These are phyloP conservation scores for Globisporangium acanthophoron DNA, from an alignment of 352 stramenopile genomes.

Conservation along the genomic window DNA sequence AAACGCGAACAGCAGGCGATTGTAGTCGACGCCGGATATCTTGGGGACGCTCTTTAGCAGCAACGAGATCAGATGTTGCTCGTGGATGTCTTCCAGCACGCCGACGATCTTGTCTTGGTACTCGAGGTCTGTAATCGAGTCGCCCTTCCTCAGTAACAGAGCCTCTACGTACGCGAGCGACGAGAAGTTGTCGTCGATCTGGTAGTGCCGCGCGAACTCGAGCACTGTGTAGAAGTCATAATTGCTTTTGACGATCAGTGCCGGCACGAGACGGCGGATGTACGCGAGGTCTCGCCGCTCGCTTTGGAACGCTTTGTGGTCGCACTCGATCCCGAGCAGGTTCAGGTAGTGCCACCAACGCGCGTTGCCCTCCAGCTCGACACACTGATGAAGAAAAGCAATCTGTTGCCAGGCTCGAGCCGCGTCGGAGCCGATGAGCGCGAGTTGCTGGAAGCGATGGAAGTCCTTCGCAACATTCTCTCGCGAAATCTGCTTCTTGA, in stretches of 20 bases:
- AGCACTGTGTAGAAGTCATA: constrained; percentile 78
- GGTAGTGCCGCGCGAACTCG: constrained; percentile 80
- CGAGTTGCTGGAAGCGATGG: constrained; percentile 69
- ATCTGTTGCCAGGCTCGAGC: constrained; percentile 78
- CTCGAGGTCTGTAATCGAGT: constrained; percentile 20
- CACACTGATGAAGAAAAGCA: constrained; percentile 73
- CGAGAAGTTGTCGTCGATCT: constrained; percentile 76
- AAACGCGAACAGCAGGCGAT: constrained; percentile 71
- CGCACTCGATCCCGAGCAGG: constrained; percentile 67
- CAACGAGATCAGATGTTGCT: constrained; percentile 50
- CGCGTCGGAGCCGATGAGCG: constrained; percentile 63
- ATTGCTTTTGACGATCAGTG: constrained; percentile 56
- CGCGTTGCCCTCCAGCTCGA: constrained; percentile 76
- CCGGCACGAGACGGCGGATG: constrained; percentile 58
- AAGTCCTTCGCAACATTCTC: constrained; percentile 84
- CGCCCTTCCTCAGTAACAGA: constrained; percentile 35
- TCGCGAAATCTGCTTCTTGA: constrained; percentile 69
- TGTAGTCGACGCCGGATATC: constrained; percentile 52
- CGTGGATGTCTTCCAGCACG: constrained; percentile 76
- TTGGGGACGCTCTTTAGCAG: constrained; percentile 54
- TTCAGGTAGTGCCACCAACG: constrained; percentile 81
- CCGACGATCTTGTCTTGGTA: constrained; percentile 77
- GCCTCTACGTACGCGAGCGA: constrained; percentile 65
- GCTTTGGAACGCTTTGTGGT: constrained; percentile 73
- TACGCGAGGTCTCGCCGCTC: constrained; percentile 61